Evolutionary conservation across 352 stramenopile genomes (phyloP).

Genomic region (Phytophthora litchii): DNA sequence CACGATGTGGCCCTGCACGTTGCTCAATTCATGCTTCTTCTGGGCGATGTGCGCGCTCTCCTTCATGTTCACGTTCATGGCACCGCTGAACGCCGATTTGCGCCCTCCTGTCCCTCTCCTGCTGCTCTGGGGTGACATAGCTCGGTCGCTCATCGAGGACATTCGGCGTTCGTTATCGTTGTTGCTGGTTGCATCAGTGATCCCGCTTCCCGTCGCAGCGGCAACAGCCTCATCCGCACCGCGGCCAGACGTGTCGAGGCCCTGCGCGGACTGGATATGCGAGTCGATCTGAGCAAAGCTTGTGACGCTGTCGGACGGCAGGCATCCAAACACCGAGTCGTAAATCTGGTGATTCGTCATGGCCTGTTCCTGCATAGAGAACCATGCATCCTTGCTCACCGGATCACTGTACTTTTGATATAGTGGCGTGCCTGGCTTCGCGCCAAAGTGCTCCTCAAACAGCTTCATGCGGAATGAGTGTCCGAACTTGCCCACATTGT

Average conservation of each 20-base stretch:
- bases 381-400: conserved; percentile 69
- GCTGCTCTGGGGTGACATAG: conserved; percentile 27
- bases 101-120: conserved; percentile 22
- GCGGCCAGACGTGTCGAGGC: conserved; percentile 37
- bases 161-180: conserved; percentile 20
- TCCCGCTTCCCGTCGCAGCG: conserved; percentile 19
- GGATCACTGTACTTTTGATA: conserved; percentile 74
- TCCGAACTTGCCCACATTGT: conserved; percentile 77
- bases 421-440: conserved; percentile 44
- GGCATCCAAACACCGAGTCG: conserved; percentile 80
- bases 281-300: conserved; percentile 75
- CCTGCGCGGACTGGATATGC: conserved; percentile 41
- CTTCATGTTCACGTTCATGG: conserved; percentile 76
- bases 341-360: conserved; percentile 87
- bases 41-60: conserved; percentile 65
- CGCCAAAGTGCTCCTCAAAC: conserved; percentile 86
- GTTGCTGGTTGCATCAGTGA: conserved; percentile 29
- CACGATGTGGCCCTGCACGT: conserved; percentile 81
- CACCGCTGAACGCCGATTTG: conserved; percentile 61
- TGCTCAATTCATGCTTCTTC: conserved; percentile 68
- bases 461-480: conserved; percentile 90
- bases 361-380: conserved; percentile 84
- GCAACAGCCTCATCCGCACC: conserved; percentile 36
- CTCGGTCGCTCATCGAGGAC: conserved; percentile 31
- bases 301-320: conserved; percentile 76